These are phyloP conservation scores for Afroboletus lepidellus DNA, from an alignment of 1,284 basidiomycete genomes.

Conservation along the genomic window DNA sequence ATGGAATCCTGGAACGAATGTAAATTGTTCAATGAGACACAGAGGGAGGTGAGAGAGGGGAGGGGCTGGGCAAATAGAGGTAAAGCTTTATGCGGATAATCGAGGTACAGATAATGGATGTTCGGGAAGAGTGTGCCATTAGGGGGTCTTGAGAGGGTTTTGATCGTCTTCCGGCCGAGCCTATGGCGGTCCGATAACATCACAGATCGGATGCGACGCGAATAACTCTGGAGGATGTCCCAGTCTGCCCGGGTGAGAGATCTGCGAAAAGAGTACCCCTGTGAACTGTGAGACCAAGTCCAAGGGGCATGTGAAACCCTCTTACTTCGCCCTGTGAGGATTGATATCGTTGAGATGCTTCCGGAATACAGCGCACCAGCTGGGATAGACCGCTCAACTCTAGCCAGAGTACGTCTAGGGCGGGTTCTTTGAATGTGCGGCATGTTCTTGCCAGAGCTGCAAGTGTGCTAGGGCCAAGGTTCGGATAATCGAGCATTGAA, in stretches of 20 bases:
- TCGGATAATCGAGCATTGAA: too few species aligned
- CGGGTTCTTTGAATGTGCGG: not conserved
- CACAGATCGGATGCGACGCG: not conserved
- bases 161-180: not conserved
- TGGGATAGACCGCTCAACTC: not conserved
- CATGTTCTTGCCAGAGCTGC: not conserved
- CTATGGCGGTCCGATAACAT: not conserved
- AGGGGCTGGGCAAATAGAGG: not conserved
- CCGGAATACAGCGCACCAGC: not conserved
- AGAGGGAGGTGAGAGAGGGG: not conserved
- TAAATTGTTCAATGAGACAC: not conserved
- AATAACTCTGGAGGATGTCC: not conserved
- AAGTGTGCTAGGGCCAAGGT: not conserved
- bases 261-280: not conserved
- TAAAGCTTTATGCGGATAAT: not conserved
- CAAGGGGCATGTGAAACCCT: not conserved
- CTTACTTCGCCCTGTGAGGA: not conserved
- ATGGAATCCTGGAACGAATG: not conserved
- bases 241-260: not conserved
- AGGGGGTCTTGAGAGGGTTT: not conserved
- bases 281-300: not conserved
- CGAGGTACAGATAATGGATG: not conserved
- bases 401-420: not conserved
- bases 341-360: not conserved
- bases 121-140: not conserved